Conservation (phyloP, 2,329 filamentous ascomycete genomes). For the Penicillium verrucosum region DNA sequence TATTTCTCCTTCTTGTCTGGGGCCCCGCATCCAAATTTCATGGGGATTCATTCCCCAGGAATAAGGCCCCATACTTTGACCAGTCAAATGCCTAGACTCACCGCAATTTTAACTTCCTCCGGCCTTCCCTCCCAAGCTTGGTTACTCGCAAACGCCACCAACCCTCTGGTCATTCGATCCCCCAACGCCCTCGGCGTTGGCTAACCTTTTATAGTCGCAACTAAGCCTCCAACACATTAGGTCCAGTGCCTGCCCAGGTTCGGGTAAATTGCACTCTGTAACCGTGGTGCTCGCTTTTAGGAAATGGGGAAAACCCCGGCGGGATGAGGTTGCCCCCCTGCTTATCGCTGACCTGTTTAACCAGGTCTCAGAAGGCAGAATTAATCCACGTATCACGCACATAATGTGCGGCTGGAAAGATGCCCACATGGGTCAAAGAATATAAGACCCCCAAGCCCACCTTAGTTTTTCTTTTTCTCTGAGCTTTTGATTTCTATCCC, state of each 20-base stretch:
- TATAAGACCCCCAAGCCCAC: neutral
- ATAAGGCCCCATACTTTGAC: too few species aligned
- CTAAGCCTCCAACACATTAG: neutral
- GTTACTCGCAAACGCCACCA: slow-evolving; percentile 1
- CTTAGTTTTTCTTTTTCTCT: neutral
- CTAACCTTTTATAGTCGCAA: neutral
- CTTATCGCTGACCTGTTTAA: neutral
- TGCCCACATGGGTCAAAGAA: neutral
- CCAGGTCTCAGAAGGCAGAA: neutral
- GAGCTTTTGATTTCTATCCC: neutral
- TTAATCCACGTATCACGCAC: slow-evolving; percentile 8
- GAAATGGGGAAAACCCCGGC: neutral
- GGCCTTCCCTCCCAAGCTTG: neutral
- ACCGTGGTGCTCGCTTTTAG: neutral
- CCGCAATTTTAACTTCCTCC: neutral
- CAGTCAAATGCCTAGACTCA: neutral
- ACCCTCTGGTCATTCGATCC: neutral
- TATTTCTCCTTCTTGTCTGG: neutral
- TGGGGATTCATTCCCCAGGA: neutral
- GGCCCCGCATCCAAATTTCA: slow-evolving; percentile 1
- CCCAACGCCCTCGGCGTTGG: neutral
- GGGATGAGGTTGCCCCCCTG: neutral
- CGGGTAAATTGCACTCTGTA: neutral
- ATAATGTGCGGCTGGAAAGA: neutral
- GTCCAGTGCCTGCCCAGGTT: neutral